Conservation (phyloP, 495 filamentous ascomycete species). For the Bathelium albidoporum region DNA sequence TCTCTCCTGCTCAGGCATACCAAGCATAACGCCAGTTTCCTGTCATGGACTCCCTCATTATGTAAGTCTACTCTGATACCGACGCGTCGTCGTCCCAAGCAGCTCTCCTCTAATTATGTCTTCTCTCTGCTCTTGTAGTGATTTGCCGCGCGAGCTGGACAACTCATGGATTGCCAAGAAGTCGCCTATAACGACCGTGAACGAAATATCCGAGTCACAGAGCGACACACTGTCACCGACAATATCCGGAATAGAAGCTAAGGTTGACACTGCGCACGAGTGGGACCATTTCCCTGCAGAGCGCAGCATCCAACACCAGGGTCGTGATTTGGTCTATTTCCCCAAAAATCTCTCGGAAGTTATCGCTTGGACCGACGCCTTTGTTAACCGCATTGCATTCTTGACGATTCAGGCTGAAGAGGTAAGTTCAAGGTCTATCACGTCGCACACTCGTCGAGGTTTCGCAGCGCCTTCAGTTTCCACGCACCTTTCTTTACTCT, state of each 20-base stretch:
- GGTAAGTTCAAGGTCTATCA: not conserved
- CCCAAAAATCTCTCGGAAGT: not conserved
- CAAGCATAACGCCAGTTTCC: not conserved
- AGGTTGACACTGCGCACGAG: not conserved
- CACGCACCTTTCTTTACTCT: not conserved
- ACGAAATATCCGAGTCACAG: not conserved
- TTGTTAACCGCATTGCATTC: not conserved
- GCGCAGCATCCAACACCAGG: not conserved
- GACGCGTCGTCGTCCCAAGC: not conserved
- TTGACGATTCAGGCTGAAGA: not conserved
- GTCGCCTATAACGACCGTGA: not conserved
- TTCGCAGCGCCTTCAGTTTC: not conserved
- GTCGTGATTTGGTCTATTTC: not conserved
- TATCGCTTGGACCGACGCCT: constrained; percentile 1
- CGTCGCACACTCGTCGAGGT: not conserved
- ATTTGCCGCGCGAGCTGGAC: not conserved
- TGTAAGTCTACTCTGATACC: not conserved
- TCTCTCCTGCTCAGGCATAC: not conserved
- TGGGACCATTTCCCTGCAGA: not conserved
- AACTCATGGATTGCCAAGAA: not conserved
- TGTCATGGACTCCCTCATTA: not conserved
- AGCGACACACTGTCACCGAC: not conserved
- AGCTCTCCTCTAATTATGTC: not conserved
- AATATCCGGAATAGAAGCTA: not conserved
- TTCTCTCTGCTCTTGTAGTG: not conserved